These are phyloP conservation scores for Basipetospora chlamydospora DNA, from an alignment of 2,329 filamentous ascomycete species.

Conservation along the genomic window DNA sequence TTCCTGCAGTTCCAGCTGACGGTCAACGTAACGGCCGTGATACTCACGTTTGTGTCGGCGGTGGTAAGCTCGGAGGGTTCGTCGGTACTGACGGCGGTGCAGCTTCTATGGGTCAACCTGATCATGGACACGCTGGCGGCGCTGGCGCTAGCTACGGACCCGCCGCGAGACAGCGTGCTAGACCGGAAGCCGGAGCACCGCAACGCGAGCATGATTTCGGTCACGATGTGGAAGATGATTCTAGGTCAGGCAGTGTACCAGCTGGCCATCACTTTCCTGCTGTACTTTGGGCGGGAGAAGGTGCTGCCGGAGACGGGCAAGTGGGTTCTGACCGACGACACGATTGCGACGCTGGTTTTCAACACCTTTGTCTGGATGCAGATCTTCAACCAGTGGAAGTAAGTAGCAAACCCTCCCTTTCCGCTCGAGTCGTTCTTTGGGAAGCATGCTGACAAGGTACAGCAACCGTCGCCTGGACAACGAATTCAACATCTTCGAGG, in stretches of 20 bases:
- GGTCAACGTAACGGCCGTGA: constrained; percentile 83
- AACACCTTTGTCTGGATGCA: constrained; percentile 99
- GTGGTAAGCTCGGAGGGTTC: constrained; percentile 54
- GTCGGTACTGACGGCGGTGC: constrained; percentile 75
- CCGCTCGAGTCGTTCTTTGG: background rate
- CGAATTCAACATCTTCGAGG: constrained; percentile 89
- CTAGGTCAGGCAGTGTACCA: constrained; percentile 85
- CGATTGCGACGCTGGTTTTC: constrained; percentile 75
- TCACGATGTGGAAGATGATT: constrained; percentile 99
- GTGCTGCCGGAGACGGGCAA: constrained; percentile 7
- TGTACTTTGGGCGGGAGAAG: constrained; percentile 52
- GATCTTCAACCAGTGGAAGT: constrained; percentile 96
- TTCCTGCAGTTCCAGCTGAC: constrained; percentile 68
- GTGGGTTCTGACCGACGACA: constrained; percentile 14
- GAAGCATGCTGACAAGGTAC: constrained; percentile 2
- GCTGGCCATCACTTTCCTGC: constrained; percentile 60
- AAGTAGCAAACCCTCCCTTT: constrained; percentile 23
- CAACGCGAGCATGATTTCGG: constrained; percentile 53
- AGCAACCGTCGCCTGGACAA: constrained; percentile 89
- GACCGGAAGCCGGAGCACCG: constrained; percentile 55
- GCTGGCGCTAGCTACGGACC: constrained; percentile 76
- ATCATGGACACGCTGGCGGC: constrained; percentile 97
- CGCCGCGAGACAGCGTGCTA: constrained; percentile 68
- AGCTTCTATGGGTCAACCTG: constrained; percentile 89
- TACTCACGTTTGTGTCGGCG: constrained; percentile 76